Conservation (phyloP, 2,329 filamentous ascomycete species). For the Ascochyta clinopodiicola region DNA sequence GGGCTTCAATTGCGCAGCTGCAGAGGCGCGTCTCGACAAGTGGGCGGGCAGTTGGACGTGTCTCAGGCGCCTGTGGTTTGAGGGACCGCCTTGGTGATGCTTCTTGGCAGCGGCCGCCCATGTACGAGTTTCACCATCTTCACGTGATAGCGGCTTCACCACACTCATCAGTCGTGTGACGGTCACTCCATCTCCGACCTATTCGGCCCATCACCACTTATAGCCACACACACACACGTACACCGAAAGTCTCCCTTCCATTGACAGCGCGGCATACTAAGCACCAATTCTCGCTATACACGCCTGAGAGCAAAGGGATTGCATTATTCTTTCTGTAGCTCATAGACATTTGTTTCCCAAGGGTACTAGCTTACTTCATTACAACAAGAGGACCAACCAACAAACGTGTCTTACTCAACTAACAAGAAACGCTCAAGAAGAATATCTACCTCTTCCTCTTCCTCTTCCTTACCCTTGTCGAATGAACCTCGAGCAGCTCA, state of each 20-base stretch:
- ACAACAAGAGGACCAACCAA: background rate
- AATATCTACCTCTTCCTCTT: too few relatives aligned
- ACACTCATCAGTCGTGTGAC: background rate
- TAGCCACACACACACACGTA: too few relatives aligned
- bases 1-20: conserved; percentile 6
- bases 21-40: conserved; percentile 2
- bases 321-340: too few relatives aligned
- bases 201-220: too few relatives aligned
- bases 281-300: too few relatives aligned
- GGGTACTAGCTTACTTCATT: background rate
- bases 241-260: too few relatives aligned
- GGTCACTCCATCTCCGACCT: background rate
- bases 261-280: too few relatives aligned
- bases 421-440: background rate
- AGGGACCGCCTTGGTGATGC: conserved; percentile 12
- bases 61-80: conserved; percentile 14
- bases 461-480: background rate
- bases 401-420: too few relatives aligned
- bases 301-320: too few relatives aligned
- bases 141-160: conserved; percentile 7
- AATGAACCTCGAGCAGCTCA: background rate
- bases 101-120: background rate
- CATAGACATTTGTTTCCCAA: too few relatives aligned
- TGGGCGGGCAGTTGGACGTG: background rate
- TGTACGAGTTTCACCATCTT: background rate